phyloP scores from a whole-genome alignment of 208 protist species.

The Leishmania aethiopica region DNA sequence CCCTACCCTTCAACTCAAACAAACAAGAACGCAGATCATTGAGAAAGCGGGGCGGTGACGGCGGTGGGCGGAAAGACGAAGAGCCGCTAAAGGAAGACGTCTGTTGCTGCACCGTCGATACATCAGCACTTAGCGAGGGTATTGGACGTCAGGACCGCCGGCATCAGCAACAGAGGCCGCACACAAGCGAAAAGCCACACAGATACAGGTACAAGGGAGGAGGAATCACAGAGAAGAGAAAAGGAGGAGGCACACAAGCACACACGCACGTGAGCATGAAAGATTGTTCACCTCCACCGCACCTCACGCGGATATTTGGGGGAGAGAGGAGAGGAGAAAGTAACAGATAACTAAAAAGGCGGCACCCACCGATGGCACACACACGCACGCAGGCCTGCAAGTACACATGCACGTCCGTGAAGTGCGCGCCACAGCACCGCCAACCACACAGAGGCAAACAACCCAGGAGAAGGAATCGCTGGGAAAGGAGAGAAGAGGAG shows the following conservation, averaged over 20 bases:
- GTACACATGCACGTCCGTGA: not conserved
- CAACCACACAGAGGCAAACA: not conserved
- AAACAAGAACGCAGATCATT: no score
- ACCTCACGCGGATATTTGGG: not conserved
- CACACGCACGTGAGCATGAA: not conserved
- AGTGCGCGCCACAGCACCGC: not conserved
- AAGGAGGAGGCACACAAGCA: not conserved
- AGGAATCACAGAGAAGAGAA: not conserved
- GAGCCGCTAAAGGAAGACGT: not conserved
- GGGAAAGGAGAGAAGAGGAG: not conserved
- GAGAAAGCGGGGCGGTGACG: not conserved
- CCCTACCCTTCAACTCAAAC: not conserved
- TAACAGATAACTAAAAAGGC: not conserved
- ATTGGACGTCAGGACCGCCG: not conserved
- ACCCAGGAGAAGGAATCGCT: no score
- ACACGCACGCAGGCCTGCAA: not conserved
- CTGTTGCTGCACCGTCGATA: not conserved
- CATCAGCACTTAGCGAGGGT: not conserved
- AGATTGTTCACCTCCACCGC: not conserved
- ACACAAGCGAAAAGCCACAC: not conserved
- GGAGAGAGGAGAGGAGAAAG: not conserved
- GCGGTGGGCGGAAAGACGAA: not conserved
- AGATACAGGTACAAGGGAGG: not conserved
- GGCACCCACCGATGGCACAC: no score
- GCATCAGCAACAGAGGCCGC: not conserved